These are phyloP conservation scores for Teratosphaeria nubilosa DNA, from an alignment of 2,329 filamentous ascomycete species.

Conservation along the genomic window DNA sequence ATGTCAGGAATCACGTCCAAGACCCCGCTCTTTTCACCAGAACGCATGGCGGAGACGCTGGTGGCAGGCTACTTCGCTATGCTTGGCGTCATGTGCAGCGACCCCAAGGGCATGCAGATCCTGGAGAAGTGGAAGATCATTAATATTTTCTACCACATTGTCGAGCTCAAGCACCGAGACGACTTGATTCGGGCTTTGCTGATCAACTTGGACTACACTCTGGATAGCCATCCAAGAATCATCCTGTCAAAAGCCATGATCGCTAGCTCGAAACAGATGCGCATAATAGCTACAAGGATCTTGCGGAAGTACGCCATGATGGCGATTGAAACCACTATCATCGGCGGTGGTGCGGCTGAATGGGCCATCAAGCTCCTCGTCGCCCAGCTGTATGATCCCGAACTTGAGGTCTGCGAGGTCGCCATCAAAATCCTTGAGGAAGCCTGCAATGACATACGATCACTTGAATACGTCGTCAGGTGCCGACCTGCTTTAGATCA, in stretches of 20 bases:
- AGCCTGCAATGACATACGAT: slow-evolving; percentile 83
- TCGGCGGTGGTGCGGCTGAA: slow-evolving; percentile 59
- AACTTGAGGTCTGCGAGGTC: slow-evolving; percentile 91
- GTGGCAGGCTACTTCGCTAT: slow-evolving; percentile 91
- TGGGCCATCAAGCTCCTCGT: slow-evolving; percentile 97
- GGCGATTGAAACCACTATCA: slow-evolving; percentile 32
- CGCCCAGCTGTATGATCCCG: slow-evolving; percentile 95
- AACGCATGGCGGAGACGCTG: slow-evolving; percentile 75
- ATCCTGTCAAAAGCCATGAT: slow-evolving; percentile 90
- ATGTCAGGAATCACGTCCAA: slow-evolving; percentile 65
- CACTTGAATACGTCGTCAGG: slow-evolving; percentile 92
- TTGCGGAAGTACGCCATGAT: slow-evolving; percentile 75
- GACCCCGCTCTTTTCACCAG: slow-evolving; percentile 77
- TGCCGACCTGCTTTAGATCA: slow-evolving; percentile 91
- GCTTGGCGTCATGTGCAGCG: slow-evolving; percentile 75
- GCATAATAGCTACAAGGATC: slow-evolving; percentile 79
- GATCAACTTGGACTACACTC: slow-evolving; percentile 82
- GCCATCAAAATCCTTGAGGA: slow-evolving; percentile 97
- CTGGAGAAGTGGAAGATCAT: slow-evolving; percentile 96
- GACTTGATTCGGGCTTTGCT: slow-evolving; percentile 84
- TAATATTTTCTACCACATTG: slow-evolving; percentile 99
- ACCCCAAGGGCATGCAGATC: slow-evolving; percentile 73
- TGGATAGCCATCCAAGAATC: slow-evolving; percentile 77
- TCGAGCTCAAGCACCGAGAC: slow-evolving; percentile 80
- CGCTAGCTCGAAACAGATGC: slow-evolving; percentile 78